These are phyloP conservation scores for Paragyromitra xinjiangensis DNA, from an alignment of 495 filamentous ascomycete species.

Conservation along the genomic window DNA sequence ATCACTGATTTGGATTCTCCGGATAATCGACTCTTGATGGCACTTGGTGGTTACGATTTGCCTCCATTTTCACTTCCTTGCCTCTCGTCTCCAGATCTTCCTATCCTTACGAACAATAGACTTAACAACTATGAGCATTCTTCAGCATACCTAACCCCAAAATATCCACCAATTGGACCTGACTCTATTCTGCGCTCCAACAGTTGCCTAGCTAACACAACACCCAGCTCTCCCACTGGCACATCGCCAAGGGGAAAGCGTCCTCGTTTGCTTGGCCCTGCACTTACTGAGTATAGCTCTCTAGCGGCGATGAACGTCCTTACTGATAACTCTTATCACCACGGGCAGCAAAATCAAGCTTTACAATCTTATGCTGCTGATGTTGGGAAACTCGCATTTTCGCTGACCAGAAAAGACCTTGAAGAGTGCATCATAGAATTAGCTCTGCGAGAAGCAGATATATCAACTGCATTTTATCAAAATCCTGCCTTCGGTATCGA, in stretches of 20 bases:
- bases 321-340: conserved; percentile 4
- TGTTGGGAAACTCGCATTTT: conserved; percentile 45
- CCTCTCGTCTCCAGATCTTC: background rate
- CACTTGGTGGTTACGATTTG: conserved; percentile 44
- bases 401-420: conserved; percentile 37
- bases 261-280: conserved; percentile 19
- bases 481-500: conserved; percentile 5
- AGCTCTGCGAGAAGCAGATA: conserved; percentile 32
- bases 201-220: background rate
- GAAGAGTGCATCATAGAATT: conserved; percentile 47
- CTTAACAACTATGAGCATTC: conserved; percentile 1
- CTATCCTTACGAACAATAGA: conserved; percentile 20
- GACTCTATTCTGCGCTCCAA: background rate
- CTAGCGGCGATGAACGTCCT: background rate
- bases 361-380: conserved; percentile 31
- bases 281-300: conserved; percentile 8
- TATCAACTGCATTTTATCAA: background rate
- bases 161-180: conserved; percentile 2
- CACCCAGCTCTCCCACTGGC: conserved; percentile 5
- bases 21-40: conserved; percentile 38
- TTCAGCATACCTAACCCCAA: conserved; percentile 8
- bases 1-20: conserved; percentile 21
- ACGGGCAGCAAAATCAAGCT: conserved; percentile 17
- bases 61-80: conserved; percentile 30
- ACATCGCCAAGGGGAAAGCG: conserved; percentile 27